Conservation (phyloP, 345 rosid genomes). For the Murraya koenigii region DNA sequence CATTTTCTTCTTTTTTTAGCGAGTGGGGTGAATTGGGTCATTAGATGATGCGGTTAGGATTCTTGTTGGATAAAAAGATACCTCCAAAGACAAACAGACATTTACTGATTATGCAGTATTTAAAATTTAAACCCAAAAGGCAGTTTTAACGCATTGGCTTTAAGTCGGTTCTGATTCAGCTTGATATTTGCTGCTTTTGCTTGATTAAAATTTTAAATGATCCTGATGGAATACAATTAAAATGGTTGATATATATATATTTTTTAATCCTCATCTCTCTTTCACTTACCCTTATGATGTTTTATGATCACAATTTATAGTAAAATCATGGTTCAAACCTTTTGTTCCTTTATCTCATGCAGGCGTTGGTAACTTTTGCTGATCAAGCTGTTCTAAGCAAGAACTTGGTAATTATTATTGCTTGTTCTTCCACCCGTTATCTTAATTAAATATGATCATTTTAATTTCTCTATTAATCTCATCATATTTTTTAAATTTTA, state of each 20-base stretch:
- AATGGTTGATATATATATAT: background rate
- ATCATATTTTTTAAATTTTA: background rate
- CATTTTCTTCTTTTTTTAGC: conserved; percentile 1
- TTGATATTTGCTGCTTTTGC: background rate
- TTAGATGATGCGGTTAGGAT: background rate
- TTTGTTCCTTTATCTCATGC: conserved; percentile 22
- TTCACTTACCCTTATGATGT: background rate
- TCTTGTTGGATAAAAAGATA: background rate
- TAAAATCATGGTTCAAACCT: background rate
- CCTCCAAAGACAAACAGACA: background rate
- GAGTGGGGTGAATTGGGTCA: background rate
- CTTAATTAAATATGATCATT: background rate
- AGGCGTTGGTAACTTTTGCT: conserved; percentile 53
- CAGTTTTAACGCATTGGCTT: background rate
- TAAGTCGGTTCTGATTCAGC: background rate
- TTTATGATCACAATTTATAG: background rate
- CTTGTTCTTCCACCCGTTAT: background rate
- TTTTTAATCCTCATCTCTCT: background rate
- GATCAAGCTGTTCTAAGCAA: conserved; percentile 81
- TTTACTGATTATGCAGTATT: background rate
- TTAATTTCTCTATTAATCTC: background rate
- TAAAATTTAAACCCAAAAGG: background rate
- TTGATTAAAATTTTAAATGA: background rate
- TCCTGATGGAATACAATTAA: background rate
- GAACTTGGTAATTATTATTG: conserved; percentile 51